phyloP scores from a whole-genome alignment of 2,329 filamentous ascomycete genomes.

The Aspergillus sp. region DNA sequence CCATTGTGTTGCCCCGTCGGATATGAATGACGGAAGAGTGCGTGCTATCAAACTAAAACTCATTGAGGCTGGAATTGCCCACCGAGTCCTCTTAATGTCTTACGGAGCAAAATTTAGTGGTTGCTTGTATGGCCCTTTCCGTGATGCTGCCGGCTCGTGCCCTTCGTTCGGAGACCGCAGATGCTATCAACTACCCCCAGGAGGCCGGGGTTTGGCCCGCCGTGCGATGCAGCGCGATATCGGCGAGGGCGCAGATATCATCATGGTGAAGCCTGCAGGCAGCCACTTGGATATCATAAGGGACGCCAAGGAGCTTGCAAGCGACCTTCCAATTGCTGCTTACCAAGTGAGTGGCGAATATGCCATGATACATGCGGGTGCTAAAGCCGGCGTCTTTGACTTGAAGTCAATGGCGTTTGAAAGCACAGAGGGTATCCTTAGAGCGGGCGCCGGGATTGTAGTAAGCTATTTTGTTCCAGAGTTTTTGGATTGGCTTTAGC shows the following conservation, averaged over 20 bases:
- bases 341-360: slow-evolving; percentile 98
- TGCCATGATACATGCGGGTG: slow-evolving; percentile 95
- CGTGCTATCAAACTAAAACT: slow-evolving; percentile 97
- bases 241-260: slow-evolving; percentile 89
- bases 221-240: slow-evolving; percentile 90
- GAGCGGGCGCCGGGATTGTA: slow-evolving; percentile 89
- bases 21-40: slow-evolving; percentile 98
- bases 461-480: slow-evolving; percentile 92
- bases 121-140: slow-evolving; percentile 94
- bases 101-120: slow-evolving; percentile 98
- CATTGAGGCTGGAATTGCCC: slow-evolving; percentile 89
- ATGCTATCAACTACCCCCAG: slow-evolving; percentile 95
- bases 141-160: slow-evolving; percentile 86
- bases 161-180: slow-evolving; percentile 92
- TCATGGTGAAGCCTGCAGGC: slow-evolving; percentile 98
- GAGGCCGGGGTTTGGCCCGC: slow-evolving; percentile 85
- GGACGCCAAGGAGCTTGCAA: slow-evolving; percentile 91
- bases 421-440: slow-evolving; percentile 86
- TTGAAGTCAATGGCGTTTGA: slow-evolving; percentile 93
- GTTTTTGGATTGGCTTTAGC: slow-evolving; percentile 61
- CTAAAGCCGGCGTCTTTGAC: slow-evolving; percentile 95
- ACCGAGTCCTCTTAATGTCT: slow-evolving; percentile 91
- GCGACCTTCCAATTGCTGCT: slow-evolving; percentile 87
- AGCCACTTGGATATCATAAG: slow-evolving; percentile 97
- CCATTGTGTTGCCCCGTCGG: slow-evolving; percentile 93